A percentile compares a stretch with the other conserved stretches of the same genome.
Evolutionary conservation across 805 yeast genomes (phyloP).

Genomic region (Kodamaea kaohsiungensis): DNA sequence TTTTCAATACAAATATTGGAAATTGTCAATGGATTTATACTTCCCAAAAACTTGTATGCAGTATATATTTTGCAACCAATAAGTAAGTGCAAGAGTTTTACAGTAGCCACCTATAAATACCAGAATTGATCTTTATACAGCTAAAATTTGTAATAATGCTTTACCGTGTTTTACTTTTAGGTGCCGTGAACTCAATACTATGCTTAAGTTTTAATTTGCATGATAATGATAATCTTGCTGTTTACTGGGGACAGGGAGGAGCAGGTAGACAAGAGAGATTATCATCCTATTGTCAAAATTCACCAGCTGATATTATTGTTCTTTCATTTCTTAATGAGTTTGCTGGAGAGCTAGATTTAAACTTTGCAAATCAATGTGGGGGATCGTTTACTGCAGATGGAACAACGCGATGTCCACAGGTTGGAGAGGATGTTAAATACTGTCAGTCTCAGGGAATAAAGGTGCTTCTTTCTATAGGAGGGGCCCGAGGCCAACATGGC

Average conservation of each 20-base stretch:
- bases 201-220: conserved; percentile 26
- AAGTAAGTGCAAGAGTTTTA: not conserved
- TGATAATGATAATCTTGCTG: conserved; percentile 62
- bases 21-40: not conserved
- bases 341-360: conserved; percentile 37
- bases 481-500: conserved; percentile 40
- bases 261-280: conserved; percentile 44
- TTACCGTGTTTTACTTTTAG: not conserved
- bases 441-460: conserved; percentile 53
- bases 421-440: conserved; percentile 6
- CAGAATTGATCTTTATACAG: not conserved
- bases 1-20: too few species aligned
- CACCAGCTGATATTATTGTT: conserved; percentile 69
- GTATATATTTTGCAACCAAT: not conserved
- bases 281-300: conserved; percentile 60
- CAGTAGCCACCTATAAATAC: not conserved
- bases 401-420: not conserved
- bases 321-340: conserved; percentile 70
- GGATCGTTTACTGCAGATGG: conserved; percentile 3
- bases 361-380: conserved; percentile 15
- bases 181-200: not conserved
- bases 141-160: not conserved
- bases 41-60: not conserved
- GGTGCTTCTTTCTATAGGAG: conserved; percentile 44
- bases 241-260: conserved; percentile 90